Percentiles rank a stretch among this genome's conserved stretches.
These are phyloP conservation scores for Alternaria sp. DNA, from an alignment of 2,329 filamentous ascomycete species.

Conservation along the genomic window DNA sequence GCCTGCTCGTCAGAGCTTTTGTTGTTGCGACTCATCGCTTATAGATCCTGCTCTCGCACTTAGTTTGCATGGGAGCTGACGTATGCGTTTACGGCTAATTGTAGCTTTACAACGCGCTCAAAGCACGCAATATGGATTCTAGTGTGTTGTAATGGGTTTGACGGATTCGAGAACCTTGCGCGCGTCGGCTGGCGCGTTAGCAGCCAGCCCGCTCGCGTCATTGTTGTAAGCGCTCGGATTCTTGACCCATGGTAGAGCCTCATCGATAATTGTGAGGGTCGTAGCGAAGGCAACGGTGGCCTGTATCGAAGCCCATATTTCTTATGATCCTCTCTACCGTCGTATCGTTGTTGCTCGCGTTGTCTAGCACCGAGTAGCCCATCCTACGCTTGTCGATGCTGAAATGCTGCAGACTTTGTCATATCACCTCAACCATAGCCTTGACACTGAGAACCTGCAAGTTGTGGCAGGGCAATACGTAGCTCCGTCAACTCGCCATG, in stretches of 20 bases:
- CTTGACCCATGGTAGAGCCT: background rate
- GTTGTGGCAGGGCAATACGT: constrained; percentile 14
- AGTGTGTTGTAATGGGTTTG: constrained; percentile 5
- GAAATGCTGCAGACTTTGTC: background rate
- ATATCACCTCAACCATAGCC: constrained; percentile 6
- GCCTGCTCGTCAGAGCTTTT: background rate
- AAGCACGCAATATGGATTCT: background rate
- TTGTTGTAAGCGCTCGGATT: background rate
- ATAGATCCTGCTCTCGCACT: no score
- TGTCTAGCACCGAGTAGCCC: background rate
- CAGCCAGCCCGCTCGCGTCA: background rate
- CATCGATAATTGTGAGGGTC: constrained; percentile 2
- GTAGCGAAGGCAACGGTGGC: constrained; percentile 1
- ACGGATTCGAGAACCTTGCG: background rate
- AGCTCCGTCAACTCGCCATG: background rate
- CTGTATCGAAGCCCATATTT: no score
- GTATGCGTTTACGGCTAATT: background rate
- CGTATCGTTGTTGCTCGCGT: background rate
- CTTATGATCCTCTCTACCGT: background rate
- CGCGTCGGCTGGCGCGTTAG: background rate
- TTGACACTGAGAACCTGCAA: constrained; percentile 8
- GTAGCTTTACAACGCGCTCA: constrained; percentile 2
- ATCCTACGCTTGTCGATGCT: background rate
- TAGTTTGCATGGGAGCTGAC: background rate
- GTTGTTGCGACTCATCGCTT: background rate